These are phyloP conservation scores for Kwoniella sp. DNA, from an alignment of 768 basidiomycete genomes.

Conservation along the genomic window DNA sequence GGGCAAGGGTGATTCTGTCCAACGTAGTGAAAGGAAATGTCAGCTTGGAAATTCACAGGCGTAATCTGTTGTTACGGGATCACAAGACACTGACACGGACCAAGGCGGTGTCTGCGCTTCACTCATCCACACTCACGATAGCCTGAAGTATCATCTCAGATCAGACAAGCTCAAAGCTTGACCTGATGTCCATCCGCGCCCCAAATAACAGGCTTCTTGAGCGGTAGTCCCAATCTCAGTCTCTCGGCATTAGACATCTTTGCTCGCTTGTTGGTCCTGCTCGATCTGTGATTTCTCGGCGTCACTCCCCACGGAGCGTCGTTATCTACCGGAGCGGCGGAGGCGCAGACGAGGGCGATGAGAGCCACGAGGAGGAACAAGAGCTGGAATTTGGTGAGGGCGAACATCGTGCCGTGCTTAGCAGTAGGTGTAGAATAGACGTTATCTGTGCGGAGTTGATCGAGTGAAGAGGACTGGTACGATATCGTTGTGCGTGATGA, in stretches of 20 bases:
- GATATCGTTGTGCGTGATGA: no score
- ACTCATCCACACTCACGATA: no score
- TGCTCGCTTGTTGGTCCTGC: not conserved
- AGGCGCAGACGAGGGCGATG: not conserved
- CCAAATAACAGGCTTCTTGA: not conserved
- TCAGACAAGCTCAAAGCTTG: not conserved
- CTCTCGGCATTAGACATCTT: constrained; percentile 8
- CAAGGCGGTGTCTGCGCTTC: no score
- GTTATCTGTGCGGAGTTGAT: no score
- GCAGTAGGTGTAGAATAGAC: not conserved
- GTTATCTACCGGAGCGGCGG: not conserved
- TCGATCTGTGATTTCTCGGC: not conserved
- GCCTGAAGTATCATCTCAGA: no score
- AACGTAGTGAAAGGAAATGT: no score
- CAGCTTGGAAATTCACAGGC: no score
- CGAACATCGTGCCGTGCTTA: constrained; percentile 3
- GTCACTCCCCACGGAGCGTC: not conserved
- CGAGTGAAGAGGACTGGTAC: no score
- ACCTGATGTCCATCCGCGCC: not conserved
- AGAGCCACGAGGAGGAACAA: constrained; percentile 5
- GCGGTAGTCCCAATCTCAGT: constrained; percentile 2
- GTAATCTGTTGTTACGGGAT: no score
- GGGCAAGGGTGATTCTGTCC: no score
- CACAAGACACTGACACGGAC: no score
- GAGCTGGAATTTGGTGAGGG: constrained; percentile 4